Evolutionary conservation across 176 grass and related monocot species (phyloP), one percentile per base, ranked within the genome.

Genomic region (Ensete glaucum): DNA sequence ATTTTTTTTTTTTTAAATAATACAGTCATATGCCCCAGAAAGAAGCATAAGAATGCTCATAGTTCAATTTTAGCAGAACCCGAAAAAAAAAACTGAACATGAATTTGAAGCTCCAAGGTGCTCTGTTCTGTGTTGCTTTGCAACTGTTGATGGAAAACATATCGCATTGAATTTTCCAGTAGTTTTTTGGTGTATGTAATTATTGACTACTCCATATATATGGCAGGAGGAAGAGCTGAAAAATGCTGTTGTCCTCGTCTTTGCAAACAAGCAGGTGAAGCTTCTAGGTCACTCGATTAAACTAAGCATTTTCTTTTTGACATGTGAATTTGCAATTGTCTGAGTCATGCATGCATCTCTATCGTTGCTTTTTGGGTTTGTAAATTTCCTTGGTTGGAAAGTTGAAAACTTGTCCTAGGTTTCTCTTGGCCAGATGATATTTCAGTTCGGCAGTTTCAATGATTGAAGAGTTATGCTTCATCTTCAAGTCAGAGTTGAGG

Each of bases 241-340:
- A 91, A 88, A 90, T 83, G 90, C 94, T 17, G 84, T 98, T 52
- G 88, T 98, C 62, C 94, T 98, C 73, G 80, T 98, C 26, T 93
- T 93, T 70, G 94, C 94, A 17, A 98, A 98, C 85, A 98, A 98
- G 68, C 94, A 98, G 94, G 94, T 98, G 70, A 90, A 74, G n/a
- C 17, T 52, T 71, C 48, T 49, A 11, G 13, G 34, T 14, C 27
- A 67, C 5, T 29, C 2, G 8, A 34, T 16, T 5, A 58, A 58
- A 16, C 15, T 58, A 58, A 43, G 34, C 34, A 6, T 43, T 43
- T 43, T 4, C 5, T 43, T 43, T 43, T 43, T 43, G 34, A 43
- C 34, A 43, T 43, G 34, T 43, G 34, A 43, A 43, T 43, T 43
- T 43, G 4, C 34, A 43, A 43, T 43, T 43, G 34, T 43, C 4